phyloP scores from a whole-genome alignment of 352 stramenopile genomes.

The Globisporangium camurandrum region DNA sequence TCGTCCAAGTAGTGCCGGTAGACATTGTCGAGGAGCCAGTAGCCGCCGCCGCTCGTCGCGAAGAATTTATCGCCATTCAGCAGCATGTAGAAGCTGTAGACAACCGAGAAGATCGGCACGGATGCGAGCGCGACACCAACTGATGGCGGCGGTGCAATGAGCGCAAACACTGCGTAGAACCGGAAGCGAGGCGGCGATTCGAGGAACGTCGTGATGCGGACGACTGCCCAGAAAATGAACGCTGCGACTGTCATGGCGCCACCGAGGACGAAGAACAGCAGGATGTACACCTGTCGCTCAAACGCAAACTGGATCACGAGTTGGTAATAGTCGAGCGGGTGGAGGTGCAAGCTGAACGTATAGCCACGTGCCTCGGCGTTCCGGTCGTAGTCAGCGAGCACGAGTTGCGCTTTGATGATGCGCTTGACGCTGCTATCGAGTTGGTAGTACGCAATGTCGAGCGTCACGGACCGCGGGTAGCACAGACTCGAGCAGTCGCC shows the following conservation, averaged over 20 bases:
- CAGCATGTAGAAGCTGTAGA: constrained; percentile 59
- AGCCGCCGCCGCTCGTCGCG: constrained; percentile 26
- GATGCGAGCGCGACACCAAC: constrained; percentile 87
- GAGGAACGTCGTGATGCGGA: constrained; percentile 87
- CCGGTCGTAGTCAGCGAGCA: constrained; percentile 92
- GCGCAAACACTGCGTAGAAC: constrained; percentile 88
- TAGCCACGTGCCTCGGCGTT: constrained; percentile 83
- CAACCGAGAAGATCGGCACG: constrained; percentile 73
- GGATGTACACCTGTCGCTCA: constrained; percentile 87
- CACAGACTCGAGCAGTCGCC: constrained; percentile 89
- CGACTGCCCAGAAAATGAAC: constrained; percentile 87
- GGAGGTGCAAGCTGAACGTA: constrained; percentile 88
- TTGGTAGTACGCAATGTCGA: constrained; percentile 95
- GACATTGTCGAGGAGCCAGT: constrained; percentile 75
- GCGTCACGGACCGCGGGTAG: constrained; percentile 89
- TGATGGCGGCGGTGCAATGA: constrained; percentile 86
- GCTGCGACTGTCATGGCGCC: constrained; percentile 70
- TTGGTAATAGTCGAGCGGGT: constrained; percentile 92
- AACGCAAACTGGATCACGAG: constrained; percentile 97
- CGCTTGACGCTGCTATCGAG: constrained; percentile 85
- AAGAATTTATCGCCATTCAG: constrained; percentile 54
- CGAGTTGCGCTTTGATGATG: constrained; percentile 86
- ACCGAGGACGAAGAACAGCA: constrained; percentile 92
- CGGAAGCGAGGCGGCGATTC: constrained; percentile 88
- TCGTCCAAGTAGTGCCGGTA: constrained; percentile 83